Base-by-base conservation (phyloP, 2,329 filamentous ascomycete genomes). In the Cadophora sp. region DNA sequence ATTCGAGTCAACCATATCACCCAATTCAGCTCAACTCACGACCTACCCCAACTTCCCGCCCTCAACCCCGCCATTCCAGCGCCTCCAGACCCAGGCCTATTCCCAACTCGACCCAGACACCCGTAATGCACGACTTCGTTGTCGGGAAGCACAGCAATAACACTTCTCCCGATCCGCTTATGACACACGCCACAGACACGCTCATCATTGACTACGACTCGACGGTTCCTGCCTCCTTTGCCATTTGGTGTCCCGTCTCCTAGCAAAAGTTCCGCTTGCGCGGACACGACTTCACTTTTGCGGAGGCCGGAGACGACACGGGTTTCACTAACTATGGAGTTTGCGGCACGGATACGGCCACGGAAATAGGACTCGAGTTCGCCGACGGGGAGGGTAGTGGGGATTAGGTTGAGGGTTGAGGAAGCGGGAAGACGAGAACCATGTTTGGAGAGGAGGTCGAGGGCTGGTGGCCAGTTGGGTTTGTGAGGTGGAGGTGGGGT, bases 291-390 rank as follows among this genome's bases (percentile, higher is more conserved):
- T 76, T 94, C 89, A 40, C 93, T 91, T 76, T 91, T 92, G 55
- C 93, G 86, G 73, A 99, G 81, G 1, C 89, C 89, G 2, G 91
- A 88, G 2, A 94, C 87, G 31, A 99, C 89, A 31, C 92, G 88
- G 37, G 91, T 89, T 79, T 96, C 91, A 74, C 94, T 95, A 68
- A 96, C 86, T 0, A 92, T 85, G 27, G 90, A 92, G 75, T 94
- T 97, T 63, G 93, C 93, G 12, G 91, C 89, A 24, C 96, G 90
- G 75, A 98, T 97, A 26, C 95, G 90, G 12, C 94, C 94, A 46
- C 90, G 89, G 84, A 99, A 98, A 80, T 99, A 99, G 16, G 91
- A 91, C 76, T 94, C 92, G 0, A 99, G 87, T 67, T 96, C 88
- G 46, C 86, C 83, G 8, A 98, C 88, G 0, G 93, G 91, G 8